Evolutionary conservation across 2,329 filamentous ascomycete species (phyloP).

Genomic region (Fusarium odoratissimum): DNA sequence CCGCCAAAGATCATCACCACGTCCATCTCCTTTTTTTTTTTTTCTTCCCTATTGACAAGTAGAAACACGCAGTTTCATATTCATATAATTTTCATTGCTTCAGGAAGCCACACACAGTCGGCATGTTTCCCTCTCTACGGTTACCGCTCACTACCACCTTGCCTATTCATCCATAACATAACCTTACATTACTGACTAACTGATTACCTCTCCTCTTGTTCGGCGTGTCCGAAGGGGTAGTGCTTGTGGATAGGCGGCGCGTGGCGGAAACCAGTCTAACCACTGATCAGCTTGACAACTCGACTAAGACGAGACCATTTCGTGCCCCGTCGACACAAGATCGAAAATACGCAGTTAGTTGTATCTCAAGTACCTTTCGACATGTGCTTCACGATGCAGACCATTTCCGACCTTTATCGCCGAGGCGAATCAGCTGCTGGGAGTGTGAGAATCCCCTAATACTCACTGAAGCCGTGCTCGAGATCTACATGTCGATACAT

Average conservation of each 20-base stretch:
- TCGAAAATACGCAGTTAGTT: not conserved
- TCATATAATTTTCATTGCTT: constrained; percentile 2
- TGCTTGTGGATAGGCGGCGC: constrained; percentile 34
- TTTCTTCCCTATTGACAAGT: not conserved
- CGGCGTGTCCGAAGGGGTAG: constrained; percentile 37
- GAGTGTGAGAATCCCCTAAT: not conserved
- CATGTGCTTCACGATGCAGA: constrained; percentile 15
- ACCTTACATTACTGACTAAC: not conserved
- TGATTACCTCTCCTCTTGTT: constrained; percentile 14
- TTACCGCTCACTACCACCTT: constrained; percentile 5
- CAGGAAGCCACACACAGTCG: constrained; percentile 12
- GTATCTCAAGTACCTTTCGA: constrained; percentile 7
- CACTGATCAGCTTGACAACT: constrained; percentile 25
- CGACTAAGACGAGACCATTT: constrained; percentile 2
- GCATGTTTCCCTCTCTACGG: constrained; percentile 1
- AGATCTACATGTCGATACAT: constrained; percentile 14
- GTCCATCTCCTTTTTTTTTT: constrained; percentile 3
- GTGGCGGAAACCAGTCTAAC: constrained; percentile 32
- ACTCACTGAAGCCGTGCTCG: not conserved
- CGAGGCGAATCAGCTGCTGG: not conserved
- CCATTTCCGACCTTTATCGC: constrained; percentile 1
- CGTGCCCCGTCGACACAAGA: not conserved
- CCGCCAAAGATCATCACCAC: constrained; percentile 16
- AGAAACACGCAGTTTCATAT: not conserved
- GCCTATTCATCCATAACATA: not conserved